A percentile compares a stretch with the other conserved stretches of the same genome.
Conservation (phyloP, 179 eudicot genomes). For the Spinacia oleracea region DNA sequence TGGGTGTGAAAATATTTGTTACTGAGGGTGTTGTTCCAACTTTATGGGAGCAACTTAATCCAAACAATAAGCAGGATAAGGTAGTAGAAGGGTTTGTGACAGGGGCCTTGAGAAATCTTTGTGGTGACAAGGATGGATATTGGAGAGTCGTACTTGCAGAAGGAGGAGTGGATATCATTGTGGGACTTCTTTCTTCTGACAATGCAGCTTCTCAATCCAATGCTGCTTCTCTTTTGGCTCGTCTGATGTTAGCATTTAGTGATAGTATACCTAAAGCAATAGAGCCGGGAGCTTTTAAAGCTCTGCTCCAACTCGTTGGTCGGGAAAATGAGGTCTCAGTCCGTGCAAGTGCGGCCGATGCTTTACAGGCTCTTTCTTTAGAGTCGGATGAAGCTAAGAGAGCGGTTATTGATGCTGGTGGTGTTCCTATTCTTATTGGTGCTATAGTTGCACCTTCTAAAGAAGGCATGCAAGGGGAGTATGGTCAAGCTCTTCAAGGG, state of each 20-base stretch:
- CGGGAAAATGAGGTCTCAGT: conserved; percentile 85
- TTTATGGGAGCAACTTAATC: conserved; percentile 80
- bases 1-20: conserved; percentile 90
- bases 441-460: conserved; percentile 99
- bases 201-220: conserved; percentile 62
- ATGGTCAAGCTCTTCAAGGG: conserved; percentile 94
- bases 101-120: conserved; percentile 84
- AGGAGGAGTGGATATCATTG: conserved; percentile 80
- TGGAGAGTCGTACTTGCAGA: conserved; percentile 78
- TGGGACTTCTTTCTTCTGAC: conserved; percentile 68
- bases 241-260: conserved; percentile 57
- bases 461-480: conserved; percentile 95
- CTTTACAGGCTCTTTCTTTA: conserved; percentile 92
- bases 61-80: conserved; percentile 55
- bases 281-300: conserved; percentile 67
- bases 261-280: conserved; percentile 68
- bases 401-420: conserved; percentile 75
- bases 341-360: conserved; percentile 96
- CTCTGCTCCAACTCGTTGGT: conserved; percentile 61
- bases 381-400: conserved; percentile 81
- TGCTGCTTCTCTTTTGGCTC: conserved; percentile 75
- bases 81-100: conserved; percentile 79
- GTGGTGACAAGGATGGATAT: conserved; percentile 80
- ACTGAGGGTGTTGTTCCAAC: conserved; percentile 98
- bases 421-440: conserved; percentile 85